phyloP scores from a whole-genome alignment of 441 rosid genomes.

The Melastoma candidum region DNA sequence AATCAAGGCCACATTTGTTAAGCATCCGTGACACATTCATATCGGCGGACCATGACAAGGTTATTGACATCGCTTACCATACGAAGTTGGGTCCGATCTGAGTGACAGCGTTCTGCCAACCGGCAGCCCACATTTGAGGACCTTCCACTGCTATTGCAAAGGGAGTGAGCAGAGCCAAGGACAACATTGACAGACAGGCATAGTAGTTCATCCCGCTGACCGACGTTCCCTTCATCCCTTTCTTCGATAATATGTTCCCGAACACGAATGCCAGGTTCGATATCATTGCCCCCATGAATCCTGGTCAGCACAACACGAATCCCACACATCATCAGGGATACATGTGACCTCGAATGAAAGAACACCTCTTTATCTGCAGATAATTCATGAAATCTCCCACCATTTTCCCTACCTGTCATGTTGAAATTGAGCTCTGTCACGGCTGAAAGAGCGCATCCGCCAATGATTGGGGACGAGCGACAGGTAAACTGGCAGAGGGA shows the following conservation, averaged over 20 bases:
- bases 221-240: slow-evolving; percentile 87
- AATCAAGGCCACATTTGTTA: slow-evolving; percentile 18
- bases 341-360: neutral
- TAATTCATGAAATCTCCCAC: neutral
- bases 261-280: slow-evolving; percentile 90
- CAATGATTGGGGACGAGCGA: slow-evolving; percentile 79
- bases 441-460: slow-evolving; percentile 91
- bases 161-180: slow-evolving; percentile 80
- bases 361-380: neutral
- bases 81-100: slow-evolving; percentile 76
- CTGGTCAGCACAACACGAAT: slow-evolving; percentile 21
- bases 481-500: slow-evolving; percentile 63
- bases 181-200: slow-evolving; percentile 79
- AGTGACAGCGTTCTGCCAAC: slow-evolving; percentile 69
- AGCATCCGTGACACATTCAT: too few relatives aligned
- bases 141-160: slow-evolving; percentile 92
- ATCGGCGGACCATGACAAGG: too few relatives aligned
- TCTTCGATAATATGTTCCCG: slow-evolving; percentile 88
- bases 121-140: slow-evolving; percentile 87
- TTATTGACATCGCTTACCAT: slow-evolving; percentile 33
- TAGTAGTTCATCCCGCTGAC: slow-evolving; percentile 96
- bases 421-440: slow-evolving; percentile 87
- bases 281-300: slow-evolving; percentile 98
- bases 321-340: neutral
- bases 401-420: slow-evolving; percentile 47